Base-by-base conservation (phyloP, 257 asterid genomes). In the Mentha longifolia region DNA sequence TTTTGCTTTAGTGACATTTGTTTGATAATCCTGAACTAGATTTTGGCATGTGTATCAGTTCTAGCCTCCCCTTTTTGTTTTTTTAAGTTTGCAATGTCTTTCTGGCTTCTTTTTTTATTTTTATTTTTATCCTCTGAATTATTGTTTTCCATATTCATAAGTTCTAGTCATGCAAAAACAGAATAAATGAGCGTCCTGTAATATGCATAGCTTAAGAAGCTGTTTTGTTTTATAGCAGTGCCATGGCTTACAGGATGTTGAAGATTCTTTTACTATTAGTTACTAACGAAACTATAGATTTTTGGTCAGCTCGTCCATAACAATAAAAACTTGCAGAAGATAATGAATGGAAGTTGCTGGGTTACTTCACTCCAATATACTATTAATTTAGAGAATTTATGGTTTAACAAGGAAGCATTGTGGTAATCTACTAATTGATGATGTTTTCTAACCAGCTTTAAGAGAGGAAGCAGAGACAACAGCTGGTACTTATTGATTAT, bases 271-370 rank as follows among this genome's bases (percentile, higher is more conserved):
- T 61, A 61, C 49, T 1, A n/a, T 60, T 33, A 59, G 30, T 35
- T 35, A 17, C 49, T 35, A 16, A 61, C 4, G 30, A 43, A 61
- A 37, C 22, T 61, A 16, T 35, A 61, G 13, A 58, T 46, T 65
- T 65, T 35, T 10, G 71, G 71, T 68, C 17, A 33, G 35, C 25
- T n/a, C 60, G 41, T 15, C 65, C 65, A 67, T 37, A 22, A 60
- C 17, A 47, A 75, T 51, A 11, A 20, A 7, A 19, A 35, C 65
- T 14, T 68, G 28, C 37, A 25, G 42, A 25, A 35, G 55, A 51
- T 37, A 39, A 65, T 65, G 64, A 41, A 35, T 37, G 66, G 17
- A 19, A 39, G 28, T 19, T 25, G 19, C 17, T 62, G 31, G 43
- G 39, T 63, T 52, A 41, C 45, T 73, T 41, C 28, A 37, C 33